Evolutionary conservation across 2,329 filamentous ascomycete species (phyloP).

Genomic region (Pyrenophora seminiperda): DNA sequence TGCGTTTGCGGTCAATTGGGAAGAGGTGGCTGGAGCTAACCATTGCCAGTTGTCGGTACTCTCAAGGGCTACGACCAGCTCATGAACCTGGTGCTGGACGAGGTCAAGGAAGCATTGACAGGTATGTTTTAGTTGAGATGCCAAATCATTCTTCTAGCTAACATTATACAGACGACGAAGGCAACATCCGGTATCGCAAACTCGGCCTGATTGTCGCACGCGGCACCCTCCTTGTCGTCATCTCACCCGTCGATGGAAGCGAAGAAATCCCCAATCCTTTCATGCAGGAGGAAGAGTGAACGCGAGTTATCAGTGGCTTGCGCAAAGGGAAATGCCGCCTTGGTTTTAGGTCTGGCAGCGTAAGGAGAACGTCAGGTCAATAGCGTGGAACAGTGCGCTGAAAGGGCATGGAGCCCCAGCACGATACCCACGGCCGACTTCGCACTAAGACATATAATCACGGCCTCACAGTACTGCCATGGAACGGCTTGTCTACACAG

Average conservation of each 20-base stretch:
- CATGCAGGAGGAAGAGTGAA: slow-evolving; percentile 64
- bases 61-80: slow-evolving; percentile 96
- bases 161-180: slow-evolving; percentile 77
- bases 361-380: not conserved
- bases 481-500: not conserved
- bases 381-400: not conserved
- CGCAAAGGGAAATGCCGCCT: not conserved
- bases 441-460: too few species aligned
- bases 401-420: not conserved
- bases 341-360: not conserved
- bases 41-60: slow-evolving; percentile 73
- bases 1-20: not conserved
- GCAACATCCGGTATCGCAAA: slow-evolving; percentile 79
- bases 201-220: slow-evolving; percentile 86
- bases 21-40: slow-evolving; percentile 17
- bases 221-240: slow-evolving; percentile 88
- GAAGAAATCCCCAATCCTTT: slow-evolving; percentile 97
- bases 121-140: slow-evolving; percentile 63
- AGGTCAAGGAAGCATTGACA: slow-evolving; percentile 86
- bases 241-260: slow-evolving; percentile 91
- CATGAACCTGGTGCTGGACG: slow-evolving; percentile 96
- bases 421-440: slow-evolving; percentile 7
- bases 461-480: too few species aligned
- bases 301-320: not conserved
- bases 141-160: not conserved